Base-by-base conservation (phyloP, 2,329 filamentous ascomycete genomes). In the Cadophora sp. region DNA sequence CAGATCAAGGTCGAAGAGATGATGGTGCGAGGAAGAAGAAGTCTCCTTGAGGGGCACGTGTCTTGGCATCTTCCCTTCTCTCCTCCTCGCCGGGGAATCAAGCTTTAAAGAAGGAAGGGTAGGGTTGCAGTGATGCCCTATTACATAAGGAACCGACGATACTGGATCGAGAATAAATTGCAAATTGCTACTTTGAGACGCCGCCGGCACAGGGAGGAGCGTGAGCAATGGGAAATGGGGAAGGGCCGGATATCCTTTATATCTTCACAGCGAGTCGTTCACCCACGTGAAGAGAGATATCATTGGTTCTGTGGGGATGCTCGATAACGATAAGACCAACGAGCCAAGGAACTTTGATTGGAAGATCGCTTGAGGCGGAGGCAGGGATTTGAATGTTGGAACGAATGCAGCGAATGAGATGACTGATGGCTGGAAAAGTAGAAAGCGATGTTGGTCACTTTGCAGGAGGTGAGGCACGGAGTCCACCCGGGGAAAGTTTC, bases 1-100 rank as follows among this genome's bases (percentile, higher is more conserved):
- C 20, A 50, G 39, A 53, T 47, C 59, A 68, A 80, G 83, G 64
- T 80, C 78, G 70, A 82, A 82, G 72, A 87, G 76, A 30, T 47
- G 39, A 33, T 59, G 30, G 53, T 56, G 39, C 72, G 86, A 81
- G n/a, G 45, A 48, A 13, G 45, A 48, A 20, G 43, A 45, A 70
- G 85, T 81, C 80, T 71, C 64, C 50, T 67, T 62, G 47, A 68
- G 65, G 53, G 64, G 72, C 69, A 73, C 69, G 71, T 72, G 71
- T 70, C 66, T 69, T 41, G 72, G 62, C 72, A 73, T 73, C 14
- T 62, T 41, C 36, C 24, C 41, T 16, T 27, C 20, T 47, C 20
- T 24, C 20, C 5, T 33, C 48, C 41, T 18, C 36, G 53, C 33
- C 9, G 13, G 16, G 50, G 50, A 14, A 60, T 20, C 41, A 64